Percentiles rank a stretch among this genome's conserved stretches.
Conservation (phyloP, 306 rosid species). For the Sicyos edulis region DNA sequence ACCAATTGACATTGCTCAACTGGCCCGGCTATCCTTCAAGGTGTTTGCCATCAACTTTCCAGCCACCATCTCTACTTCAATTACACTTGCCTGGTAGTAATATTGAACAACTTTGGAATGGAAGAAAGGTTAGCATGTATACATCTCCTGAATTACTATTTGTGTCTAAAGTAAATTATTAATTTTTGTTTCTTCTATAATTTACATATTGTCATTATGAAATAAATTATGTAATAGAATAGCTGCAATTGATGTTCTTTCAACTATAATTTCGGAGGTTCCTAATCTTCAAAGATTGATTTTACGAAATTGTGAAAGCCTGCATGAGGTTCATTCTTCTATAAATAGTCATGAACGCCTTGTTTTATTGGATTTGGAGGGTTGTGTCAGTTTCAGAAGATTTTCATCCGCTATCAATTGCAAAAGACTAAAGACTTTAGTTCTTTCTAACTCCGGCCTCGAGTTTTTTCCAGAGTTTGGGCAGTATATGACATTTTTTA, state of each 20-base stretch:
- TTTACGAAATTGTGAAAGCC: not conserved
- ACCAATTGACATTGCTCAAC: not conserved
- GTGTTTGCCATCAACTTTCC: conserved; percentile 8
- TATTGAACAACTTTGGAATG: conserved; percentile 9
- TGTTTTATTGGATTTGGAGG: not conserved
- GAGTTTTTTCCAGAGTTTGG: conserved; percentile 11
- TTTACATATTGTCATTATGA: not conserved
- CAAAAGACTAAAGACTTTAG: not conserved
- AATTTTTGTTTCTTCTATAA: no score
- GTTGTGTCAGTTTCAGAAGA: not conserved
- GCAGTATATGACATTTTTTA: no score
- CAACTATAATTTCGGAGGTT: not conserved
- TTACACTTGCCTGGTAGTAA: not conserved
- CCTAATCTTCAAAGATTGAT: conserved; percentile 14
- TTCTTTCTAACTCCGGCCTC: not conserved
- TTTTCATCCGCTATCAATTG: not conserved
- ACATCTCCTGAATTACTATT: not conserved
- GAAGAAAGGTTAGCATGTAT: conserved; percentile 12
- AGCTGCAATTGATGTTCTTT: not conserved
- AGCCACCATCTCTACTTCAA: not conserved
- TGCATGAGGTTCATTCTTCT: not conserved
- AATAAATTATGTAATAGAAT: no score
- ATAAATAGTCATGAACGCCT: not conserved
- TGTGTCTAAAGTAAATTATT: no score
- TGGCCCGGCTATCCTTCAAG: not conserved